Conservation (phyloP, 345 rosid genomes). For the Leavenworthia alabamica region DNA sequence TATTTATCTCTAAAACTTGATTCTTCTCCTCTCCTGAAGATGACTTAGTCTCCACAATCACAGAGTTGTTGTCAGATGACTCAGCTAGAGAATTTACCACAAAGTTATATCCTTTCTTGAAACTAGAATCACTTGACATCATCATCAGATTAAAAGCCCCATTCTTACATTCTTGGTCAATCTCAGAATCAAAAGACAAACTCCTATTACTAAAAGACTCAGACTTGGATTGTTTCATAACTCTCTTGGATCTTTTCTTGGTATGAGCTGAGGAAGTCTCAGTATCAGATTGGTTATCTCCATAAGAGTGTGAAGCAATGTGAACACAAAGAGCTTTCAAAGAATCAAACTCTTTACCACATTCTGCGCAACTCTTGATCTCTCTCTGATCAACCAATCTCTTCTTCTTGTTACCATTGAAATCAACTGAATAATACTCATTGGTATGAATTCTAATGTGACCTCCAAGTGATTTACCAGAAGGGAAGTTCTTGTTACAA, state of each 20-base stretch:
- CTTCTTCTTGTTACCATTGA: constrained; percentile 35
- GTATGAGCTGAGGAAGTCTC: constrained; percentile 50
- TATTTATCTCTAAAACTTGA: constrained; percentile 5
- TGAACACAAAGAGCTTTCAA: constrained; percentile 70
- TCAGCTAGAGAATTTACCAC: constrained; percentile 46
- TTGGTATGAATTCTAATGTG: constrained; percentile 70
- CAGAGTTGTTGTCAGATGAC: constrained; percentile 60
- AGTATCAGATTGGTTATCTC: constrained; percentile 53
- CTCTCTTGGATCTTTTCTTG: constrained; percentile 49
- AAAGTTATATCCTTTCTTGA: constrained; percentile 32
- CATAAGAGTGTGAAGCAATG: constrained; percentile 60
- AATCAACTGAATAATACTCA: constrained; percentile 33
- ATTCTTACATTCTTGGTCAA: constrained; percentile 53
- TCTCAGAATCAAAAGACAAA: constrained; percentile 39
- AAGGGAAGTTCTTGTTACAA: constrained; percentile 60
- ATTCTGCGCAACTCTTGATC: too few species aligned
- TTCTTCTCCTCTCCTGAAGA: constrained; percentile 42
- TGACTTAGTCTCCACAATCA: constrained; percentile 48
- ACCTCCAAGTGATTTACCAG: constrained; percentile 86
- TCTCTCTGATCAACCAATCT: too few species aligned
- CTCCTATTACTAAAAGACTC: constrained; percentile 22
- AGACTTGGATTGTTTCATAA: constrained; percentile 26
- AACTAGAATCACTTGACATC: constrained; percentile 51
- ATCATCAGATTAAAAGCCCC: constrained; percentile 60
- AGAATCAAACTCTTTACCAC: constrained; percentile 70